These are phyloP conservation scores for Rostrohypoxylon terebratum DNA, from an alignment of 495 filamentous ascomycete species.

Conservation along the genomic window DNA sequence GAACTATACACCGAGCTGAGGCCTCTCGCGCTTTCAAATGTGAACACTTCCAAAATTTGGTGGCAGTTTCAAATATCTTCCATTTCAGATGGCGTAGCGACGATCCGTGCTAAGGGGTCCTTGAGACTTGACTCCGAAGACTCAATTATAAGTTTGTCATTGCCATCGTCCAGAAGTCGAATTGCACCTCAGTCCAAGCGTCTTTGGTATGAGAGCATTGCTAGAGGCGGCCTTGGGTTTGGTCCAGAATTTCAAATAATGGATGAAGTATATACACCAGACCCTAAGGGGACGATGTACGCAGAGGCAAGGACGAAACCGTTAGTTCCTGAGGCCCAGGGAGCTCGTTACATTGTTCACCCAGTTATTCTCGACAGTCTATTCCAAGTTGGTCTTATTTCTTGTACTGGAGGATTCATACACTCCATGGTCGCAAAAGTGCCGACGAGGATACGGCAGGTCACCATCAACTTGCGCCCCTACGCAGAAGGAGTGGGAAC, in stretches of 20 bases:
- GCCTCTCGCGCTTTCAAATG: conserved; percentile 8
- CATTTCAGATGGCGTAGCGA: conserved; percentile 20
- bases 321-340: background rate
- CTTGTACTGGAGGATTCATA: conserved; percentile 10
- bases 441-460: conserved; percentile 6
- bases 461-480: background rate
- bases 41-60: conserved; percentile 27
- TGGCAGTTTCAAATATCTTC: conserved; percentile 41
- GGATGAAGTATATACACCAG: conserved; percentile 14
- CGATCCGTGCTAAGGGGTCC: conserved; percentile 37
- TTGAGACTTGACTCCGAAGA: conserved; percentile 9
- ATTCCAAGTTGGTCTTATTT: conserved; percentile 11
- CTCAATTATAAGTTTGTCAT: background rate
- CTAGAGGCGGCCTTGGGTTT: conserved; percentile 14
- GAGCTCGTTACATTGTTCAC: conserved; percentile 8
- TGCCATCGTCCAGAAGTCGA: background rate
- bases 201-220: conserved; percentile 16
- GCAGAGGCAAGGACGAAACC: conserved; percentile 4
- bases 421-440: conserved; percentile 6
- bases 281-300: conserved; percentile 23
- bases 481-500: background rate
- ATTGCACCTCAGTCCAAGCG: conserved; percentile 7
- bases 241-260: conserved; percentile 14
- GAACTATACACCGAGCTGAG: conserved; percentile 8
- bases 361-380: conserved; percentile 3